Evolutionary conservation across 2,329 filamentous ascomycete species (phyloP).

Genomic region (Coleophoma crateriformis): DNA sequence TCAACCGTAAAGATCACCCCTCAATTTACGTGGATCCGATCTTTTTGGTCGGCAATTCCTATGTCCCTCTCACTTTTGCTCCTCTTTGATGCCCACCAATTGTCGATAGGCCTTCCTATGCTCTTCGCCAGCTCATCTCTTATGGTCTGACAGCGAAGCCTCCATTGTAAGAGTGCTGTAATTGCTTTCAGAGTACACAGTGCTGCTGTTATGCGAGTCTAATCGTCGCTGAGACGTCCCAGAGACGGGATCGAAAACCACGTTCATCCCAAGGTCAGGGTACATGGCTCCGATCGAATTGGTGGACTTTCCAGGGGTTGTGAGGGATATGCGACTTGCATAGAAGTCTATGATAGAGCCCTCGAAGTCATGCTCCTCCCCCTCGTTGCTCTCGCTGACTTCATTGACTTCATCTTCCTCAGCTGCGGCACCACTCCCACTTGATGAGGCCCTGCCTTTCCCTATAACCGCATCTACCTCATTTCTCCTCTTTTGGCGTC

Average conservation of each 20-base stretch:
- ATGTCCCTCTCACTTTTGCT: not conserved
- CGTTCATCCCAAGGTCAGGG: conserved; percentile 1
- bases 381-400: not conserved
- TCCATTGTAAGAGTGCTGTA: conserved; percentile 4
- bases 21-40: not conserved
- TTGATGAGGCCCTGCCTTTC: no score
- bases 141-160: not conserved
- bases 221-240: not conserved
- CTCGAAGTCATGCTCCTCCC: conserved; percentile 10
- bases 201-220: not conserved
- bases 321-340: conserved; percentile 6
- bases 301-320: not conserved
- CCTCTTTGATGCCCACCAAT: conserved; percentile 1
- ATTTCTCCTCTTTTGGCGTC: conserved; percentile 5
- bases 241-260: not conserved
- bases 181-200: conserved; percentile 2
- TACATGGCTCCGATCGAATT: not conserved
- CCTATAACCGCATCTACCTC: not conserved
- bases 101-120: conserved; percentile 2
- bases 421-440: no score
- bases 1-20: not conserved
- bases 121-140: conserved; percentile 1
- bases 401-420: conserved; percentile 2
- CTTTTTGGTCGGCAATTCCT: not conserved
- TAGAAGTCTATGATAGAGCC: conserved; percentile 14